Evolutionary conservation across 495 filamentous ascomycete genomes (phyloP).

Genomic region (Aspergillus taichungensis): DNA sequence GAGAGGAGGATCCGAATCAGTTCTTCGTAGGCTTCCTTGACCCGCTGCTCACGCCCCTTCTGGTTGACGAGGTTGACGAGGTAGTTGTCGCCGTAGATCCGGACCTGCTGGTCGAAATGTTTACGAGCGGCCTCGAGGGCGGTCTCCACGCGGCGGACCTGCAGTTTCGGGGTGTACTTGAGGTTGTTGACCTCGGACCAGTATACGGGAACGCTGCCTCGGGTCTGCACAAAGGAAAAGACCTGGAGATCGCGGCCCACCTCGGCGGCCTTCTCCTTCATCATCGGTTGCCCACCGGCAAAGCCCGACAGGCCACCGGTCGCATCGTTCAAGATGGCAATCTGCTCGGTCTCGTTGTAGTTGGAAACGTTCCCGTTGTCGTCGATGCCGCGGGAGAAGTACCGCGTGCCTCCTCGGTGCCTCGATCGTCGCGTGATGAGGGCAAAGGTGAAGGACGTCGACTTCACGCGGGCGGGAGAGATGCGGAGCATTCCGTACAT

Average conservation of each 20-base stretch:
- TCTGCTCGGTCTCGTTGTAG: slow-evolving; percentile 96
- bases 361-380: slow-evolving; percentile 91
- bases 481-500: slow-evolving; percentile 95
- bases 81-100: slow-evolving; percentile 89
- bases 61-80: slow-evolving; percentile 96
- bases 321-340: slow-evolving; percentile 75
- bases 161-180: slow-evolving; percentile 79
- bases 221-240: slow-evolving; percentile 87
- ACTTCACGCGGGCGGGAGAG: slow-evolving; percentile 67
- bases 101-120: slow-evolving; percentile 89
- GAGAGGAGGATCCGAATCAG: slow-evolving; percentile 67
- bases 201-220: slow-evolving; percentile 87
- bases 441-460: slow-evolving; percentile 70
- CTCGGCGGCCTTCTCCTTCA: slow-evolving; percentile 54
- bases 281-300: slow-evolving; percentile 64
- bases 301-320: slow-evolving; percentile 69
- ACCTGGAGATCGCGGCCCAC: slow-evolving; percentile 72
- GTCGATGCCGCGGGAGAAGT: slow-evolving; percentile 89
- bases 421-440: slow-evolving; percentile 83
- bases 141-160: slow-evolving; percentile 77
- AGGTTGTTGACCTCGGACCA: slow-evolving; percentile 93
- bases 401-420: slow-evolving; percentile 80
- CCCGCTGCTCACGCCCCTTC: slow-evolving; percentile 72
- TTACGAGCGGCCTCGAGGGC: slow-evolving; percentile 67
- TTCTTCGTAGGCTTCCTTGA: slow-evolving; percentile 90